A percentile compares a stretch with the other conserved stretches of the same genome.
Conservation (phyloP, 495 filamentous ascomycete genomes). For the Penicillium lividum region DNA sequence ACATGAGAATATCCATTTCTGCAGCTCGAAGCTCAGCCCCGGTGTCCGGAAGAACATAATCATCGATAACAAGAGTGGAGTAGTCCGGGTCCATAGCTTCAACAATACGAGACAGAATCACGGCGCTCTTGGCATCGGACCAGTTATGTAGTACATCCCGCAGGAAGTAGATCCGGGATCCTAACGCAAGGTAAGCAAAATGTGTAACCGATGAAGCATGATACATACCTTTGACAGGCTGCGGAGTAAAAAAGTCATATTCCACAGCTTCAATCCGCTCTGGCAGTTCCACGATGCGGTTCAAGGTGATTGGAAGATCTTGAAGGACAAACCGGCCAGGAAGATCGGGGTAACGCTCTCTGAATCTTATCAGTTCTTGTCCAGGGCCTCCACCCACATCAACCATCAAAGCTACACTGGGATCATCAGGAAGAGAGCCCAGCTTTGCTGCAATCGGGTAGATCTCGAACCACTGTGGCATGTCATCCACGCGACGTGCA, state of each 20-base stretch:
- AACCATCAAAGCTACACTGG: slow-evolving; percentile 39
- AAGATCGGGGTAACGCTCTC: slow-evolving; percentile 27
- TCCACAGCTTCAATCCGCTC: slow-evolving; percentile 33
- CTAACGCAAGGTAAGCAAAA: slow-evolving; percentile 19
- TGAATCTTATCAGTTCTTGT: slow-evolving; percentile 45
- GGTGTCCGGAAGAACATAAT: slow-evolving; percentile 40
- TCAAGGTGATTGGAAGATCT: slow-evolving; percentile 45
- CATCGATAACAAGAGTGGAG: slow-evolving; percentile 45
- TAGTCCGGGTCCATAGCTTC: slow-evolving; percentile 43
- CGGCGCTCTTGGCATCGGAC: slow-evolving; percentile 28
- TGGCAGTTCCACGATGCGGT: slow-evolving; percentile 28
- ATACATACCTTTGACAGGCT: slow-evolving; percentile 44
- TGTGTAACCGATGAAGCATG: neutral
- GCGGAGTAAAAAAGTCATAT: slow-evolving; percentile 45
- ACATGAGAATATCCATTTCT: slow-evolving; percentile 43
- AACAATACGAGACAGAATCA: slow-evolving; percentile 23
- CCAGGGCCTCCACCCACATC: slow-evolving; percentile 53
- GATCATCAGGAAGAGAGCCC: slow-evolving; percentile 16
- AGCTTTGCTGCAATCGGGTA: slow-evolving; percentile 14
- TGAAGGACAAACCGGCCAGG: slow-evolving; percentile 52
- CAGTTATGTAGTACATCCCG: slow-evolving; percentile 43
- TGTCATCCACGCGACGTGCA: slow-evolving; percentile 21
- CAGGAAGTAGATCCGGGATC: slow-evolving; percentile 44
- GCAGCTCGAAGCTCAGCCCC: slow-evolving; percentile 29
- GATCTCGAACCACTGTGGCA: slow-evolving; percentile 30